Base-by-base conservation (phyloP, 2,329 filamentous ascomycete genomes). In the Plenodomus tracheiphilus region DNA sequence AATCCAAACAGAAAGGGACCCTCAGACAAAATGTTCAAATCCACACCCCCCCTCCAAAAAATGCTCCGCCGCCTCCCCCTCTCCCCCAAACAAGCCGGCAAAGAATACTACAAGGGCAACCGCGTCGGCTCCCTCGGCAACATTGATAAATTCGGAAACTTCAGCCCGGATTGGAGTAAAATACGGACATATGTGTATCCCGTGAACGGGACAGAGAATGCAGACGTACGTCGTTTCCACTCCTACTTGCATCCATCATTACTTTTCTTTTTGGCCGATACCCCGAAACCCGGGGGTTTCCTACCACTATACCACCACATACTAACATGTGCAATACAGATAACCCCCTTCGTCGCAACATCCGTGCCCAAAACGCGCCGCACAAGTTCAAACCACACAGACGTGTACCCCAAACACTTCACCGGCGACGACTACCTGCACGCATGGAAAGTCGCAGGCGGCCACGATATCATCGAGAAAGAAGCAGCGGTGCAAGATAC, bases 41-140 rank as follows among this genome's bases (percentile, higher is more conserved):
- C 88, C 47, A 89, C 88, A 15, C 79, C 83, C 65, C 72, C 77
- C 56, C 85, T 96, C 65, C 81, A 82, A 62, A 79, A 85, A 70
- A 82, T 83, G 49, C 82, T 91, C 66, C 83, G 86, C 74, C 91
- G 93, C 68, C 79, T 92, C 50, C 81, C 82, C 44, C 83, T 99
- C 67, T 97, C 90, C 11, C 96, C 93, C 61, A 99, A 99, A 77
- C 87, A 94, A 75, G 87, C 93, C 71, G 89, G 88, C 72, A 90
- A 91, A 70, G 93, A 92, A 61, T 99, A 87, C 84, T 99, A 99
- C 85, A 97, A 97, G 81, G 94, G 94, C 70, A 97, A 88, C 65
- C 82, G 92, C 39, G 87, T 91, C 1, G 94, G 94, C 1, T 85
- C 88, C 36, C 91, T 95, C 85, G 94, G 94, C 72, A 76, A 79